Evolutionary conservation across 768 basidiomycete species (phyloP).

Genomic region (Kwoniella mangroviensis): DNA sequence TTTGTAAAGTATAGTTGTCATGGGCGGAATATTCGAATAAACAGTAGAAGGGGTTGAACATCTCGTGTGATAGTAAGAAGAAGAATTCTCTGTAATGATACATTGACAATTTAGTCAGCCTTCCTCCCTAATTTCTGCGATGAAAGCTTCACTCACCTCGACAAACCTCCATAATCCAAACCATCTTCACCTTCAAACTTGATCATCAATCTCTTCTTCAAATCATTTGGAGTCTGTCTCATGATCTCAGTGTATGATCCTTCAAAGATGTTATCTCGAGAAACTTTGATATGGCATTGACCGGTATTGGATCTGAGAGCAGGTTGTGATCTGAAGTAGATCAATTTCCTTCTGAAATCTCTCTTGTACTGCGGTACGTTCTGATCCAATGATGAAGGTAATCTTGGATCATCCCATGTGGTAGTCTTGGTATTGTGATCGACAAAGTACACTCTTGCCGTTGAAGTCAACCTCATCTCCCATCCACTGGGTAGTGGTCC

Average conservation of each 20-base stretch:
- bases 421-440: constrained; percentile 99
- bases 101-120: not conserved
- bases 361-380: constrained; percentile 99
- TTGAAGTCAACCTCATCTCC: constrained; percentile 99
- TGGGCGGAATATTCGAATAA: constrained; percentile 99
- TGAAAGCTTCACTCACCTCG: constrained; percentile 66
- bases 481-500: constrained; percentile 96
- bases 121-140: not conserved
- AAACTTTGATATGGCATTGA: constrained; percentile 98
- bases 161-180: constrained; percentile 96
- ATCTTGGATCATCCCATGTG: constrained; percentile 98
- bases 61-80: constrained; percentile 98
- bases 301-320: constrained; percentile 97
- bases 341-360: constrained; percentile 97
- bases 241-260: constrained; percentile 99
- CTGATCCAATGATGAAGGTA: constrained; percentile 91
- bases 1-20: constrained; percentile 99
- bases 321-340: constrained; percentile 98
- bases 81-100: constrained; percentile 83
- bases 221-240: constrained; percentile 91
- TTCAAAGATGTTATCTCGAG: constrained; percentile 97
- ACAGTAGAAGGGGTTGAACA: constrained; percentile 99
- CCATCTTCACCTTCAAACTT: constrained; percentile 99
- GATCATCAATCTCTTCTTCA: constrained; percentile 99
- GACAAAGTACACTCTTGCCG: constrained; percentile 98